A percentile compares a stretch with the other conserved stretches of the same genome.
These are phyloP conservation scores for Oryza brachyantha DNA, from an alignment of 176 grass and related monocot genomes.

Conservation along the genomic window DNA sequence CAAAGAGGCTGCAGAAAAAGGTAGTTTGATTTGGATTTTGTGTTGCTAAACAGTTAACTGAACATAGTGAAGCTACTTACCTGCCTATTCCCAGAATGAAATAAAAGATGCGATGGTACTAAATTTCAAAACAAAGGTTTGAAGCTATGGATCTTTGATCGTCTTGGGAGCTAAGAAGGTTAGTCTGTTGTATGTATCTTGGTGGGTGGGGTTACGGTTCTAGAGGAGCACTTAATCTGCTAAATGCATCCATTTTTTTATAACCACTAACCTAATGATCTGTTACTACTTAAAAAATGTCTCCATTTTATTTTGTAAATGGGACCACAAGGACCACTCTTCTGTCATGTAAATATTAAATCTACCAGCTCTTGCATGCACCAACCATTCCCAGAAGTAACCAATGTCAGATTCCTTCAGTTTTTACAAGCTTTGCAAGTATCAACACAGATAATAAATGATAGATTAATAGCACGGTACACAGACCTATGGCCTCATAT, in stretches of 20 bases:
- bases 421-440: constrained; percentile 18
- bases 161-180: neutral
- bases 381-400: constrained; percentile 6
- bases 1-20: constrained; percentile 9
- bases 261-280: constrained; percentile 17
- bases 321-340: constrained; percentile 12
- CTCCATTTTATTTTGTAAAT: constrained; percentile 16
- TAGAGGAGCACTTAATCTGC: neutral
- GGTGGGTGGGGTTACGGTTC: constrained; percentile 27
- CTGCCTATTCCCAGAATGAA: constrained; percentile 20
- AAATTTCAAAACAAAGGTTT: neutral
- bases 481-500: constrained; percentile 6
- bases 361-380: neutral
- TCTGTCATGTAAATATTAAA: constrained; percentile 3
- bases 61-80: constrained; percentile 27
- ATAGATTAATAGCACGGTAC: constrained; percentile 3
- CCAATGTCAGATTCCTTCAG: neutral
- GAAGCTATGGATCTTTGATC: neutral
- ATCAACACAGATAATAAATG: constrained; percentile 26
- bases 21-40: neutral
- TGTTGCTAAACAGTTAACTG: neutral
- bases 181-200: neutral
- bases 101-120: neutral
- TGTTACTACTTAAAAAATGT: constrained; percentile 3
- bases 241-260: constrained; percentile 12